A percentile compares a stretch with the other conserved stretches of the same genome.
These are phyloP conservation scores for Leccinum insolens DNA, from an alignment of 1,284 basidiomycete species.

Conservation along the genomic window DNA sequence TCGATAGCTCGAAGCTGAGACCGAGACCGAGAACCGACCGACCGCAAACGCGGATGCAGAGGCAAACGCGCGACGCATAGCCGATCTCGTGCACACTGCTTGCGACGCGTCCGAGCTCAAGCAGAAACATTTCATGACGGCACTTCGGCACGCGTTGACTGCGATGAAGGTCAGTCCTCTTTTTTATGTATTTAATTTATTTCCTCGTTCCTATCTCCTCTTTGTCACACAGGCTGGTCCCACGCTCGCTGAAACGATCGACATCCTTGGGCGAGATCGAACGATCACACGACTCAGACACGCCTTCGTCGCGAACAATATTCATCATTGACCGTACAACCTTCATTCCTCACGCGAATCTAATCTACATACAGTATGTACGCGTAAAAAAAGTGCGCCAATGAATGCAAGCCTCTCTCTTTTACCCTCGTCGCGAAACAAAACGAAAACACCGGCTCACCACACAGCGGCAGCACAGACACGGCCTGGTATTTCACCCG, in stretches of 20 bases:
- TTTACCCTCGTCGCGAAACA: not conserved
- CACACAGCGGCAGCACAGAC: slow-evolving; percentile 34
- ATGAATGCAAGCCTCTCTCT: not conserved
- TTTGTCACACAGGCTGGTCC: slow-evolving; percentile 45
- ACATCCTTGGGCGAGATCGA: slow-evolving; percentile 43
- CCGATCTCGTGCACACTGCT: slow-evolving; percentile 49
- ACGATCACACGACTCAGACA: slow-evolving; percentile 35
- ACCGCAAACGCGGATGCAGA: not conserved
- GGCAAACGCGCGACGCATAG: slow-evolving; percentile 21
- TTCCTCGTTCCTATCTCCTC: not conserved
- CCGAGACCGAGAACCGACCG: not conserved
- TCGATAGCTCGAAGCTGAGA: not conserved
- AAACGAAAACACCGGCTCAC: slow-evolving; percentile 55
- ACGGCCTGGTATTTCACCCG: too few species aligned
- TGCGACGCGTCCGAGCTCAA: slow-evolving; percentile 45
- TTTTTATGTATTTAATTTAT: not conserved
- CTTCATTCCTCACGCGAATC: too few species aligned
- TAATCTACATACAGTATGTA: not conserved
- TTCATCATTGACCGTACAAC: not conserved
- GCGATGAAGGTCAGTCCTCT: slow-evolving; percentile 65
- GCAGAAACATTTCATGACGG: slow-evolving; percentile 66
- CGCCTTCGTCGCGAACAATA: slow-evolving; percentile 4
- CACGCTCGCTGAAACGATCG: slow-evolving; percentile 46
- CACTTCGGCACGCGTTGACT: slow-evolving; percentile 76
- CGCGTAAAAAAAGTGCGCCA: slow-evolving; percentile 3